A percentile compares a stretch with the other conserved stretches of the same genome.
These are phyloP conservation scores for Spathaspora girioi DNA, from an alignment of 805 yeast species.

Conservation along the genomic window DNA sequence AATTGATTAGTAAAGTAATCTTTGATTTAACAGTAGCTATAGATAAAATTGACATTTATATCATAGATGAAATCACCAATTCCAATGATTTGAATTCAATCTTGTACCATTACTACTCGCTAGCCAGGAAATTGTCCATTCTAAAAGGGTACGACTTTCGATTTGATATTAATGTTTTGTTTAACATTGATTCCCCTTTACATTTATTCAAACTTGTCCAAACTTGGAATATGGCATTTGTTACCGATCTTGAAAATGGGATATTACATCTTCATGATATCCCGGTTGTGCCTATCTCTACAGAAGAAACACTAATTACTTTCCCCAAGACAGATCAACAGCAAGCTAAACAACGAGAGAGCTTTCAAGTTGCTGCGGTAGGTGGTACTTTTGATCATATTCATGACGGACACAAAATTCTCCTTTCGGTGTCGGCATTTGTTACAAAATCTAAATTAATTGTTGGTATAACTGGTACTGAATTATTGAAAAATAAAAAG, in stretches of 20 bases:
- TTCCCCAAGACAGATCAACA: background rate
- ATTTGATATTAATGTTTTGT: slow-evolving; percentile 27
- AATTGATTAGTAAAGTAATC: slow-evolving; percentile 6
- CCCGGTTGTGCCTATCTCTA: background rate
- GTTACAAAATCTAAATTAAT: slow-evolving; percentile 54
- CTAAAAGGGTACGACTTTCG: slow-evolving; percentile 18
- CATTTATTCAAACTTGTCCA: background rate
- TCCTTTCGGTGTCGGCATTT: slow-evolving; percentile 70
- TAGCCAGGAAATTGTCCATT: slow-evolving; percentile 18
- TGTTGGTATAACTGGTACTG: slow-evolving; percentile 80
- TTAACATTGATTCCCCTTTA: slow-evolving; percentile 13
- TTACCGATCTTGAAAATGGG: background rate
- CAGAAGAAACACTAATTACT: background rate
- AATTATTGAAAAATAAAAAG: slow-evolving; percentile 70
- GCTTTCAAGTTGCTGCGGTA: slow-evolving; percentile 48
- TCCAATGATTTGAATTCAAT: slow-evolving; percentile 21
- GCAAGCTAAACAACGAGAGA: slow-evolving; percentile 1
- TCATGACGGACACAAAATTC: slow-evolving; percentile 91
- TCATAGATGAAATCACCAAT: slow-evolving; percentile 16
- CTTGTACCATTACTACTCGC: slow-evolving; percentile 27
- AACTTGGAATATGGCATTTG: slow-evolving; percentile 4
- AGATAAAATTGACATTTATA: slow-evolving; percentile 20
- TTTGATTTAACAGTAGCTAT: background rate
- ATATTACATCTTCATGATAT: background rate
- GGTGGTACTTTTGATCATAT: slow-evolving; percentile 98